phyloP scores from a whole-genome alignment of 306 rosid species.

The Vigna mungo region DNA sequence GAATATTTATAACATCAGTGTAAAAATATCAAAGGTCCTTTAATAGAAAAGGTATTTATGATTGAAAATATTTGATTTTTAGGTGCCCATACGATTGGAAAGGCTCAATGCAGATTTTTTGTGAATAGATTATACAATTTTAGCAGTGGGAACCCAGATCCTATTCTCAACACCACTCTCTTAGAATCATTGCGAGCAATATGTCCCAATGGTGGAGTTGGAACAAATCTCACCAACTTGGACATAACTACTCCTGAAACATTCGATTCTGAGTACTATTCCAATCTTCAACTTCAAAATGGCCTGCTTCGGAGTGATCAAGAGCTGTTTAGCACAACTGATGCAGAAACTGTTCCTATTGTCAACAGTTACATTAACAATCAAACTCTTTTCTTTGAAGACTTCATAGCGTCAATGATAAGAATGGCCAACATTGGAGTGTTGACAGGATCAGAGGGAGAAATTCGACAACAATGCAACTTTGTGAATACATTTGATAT shows the following conservation, averaged over 20 bases:
- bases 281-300: slow-evolving; percentile 40
- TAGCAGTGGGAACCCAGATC: slow-evolving; percentile 43
- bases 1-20: too few relatives aligned
- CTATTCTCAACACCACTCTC: slow-evolving; percentile 47
- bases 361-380: slow-evolving; percentile 39
- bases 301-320: slow-evolving; percentile 57
- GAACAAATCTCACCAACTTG: slow-evolving; percentile 44
- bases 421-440: slow-evolving; percentile 53
- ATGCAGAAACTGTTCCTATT: slow-evolving; percentile 40
- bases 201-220: slow-evolving; percentile 50
- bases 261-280: slow-evolving; percentile 49
- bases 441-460: slow-evolving; percentile 47
- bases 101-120: slow-evolving; percentile 43
- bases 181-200: slow-evolving; percentile 16
- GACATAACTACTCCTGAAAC: slow-evolving; percentile 51
- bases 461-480: slow-evolving; percentile 50
- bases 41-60: neutral
- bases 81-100: slow-evolving; percentile 58
- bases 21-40: too few relatives aligned
- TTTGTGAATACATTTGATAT: slow-evolving; percentile 42
- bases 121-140: slow-evolving; percentile 44
- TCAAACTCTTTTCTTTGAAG: slow-evolving; percentile 44
- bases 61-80: neutral
- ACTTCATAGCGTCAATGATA: slow-evolving; percentile 50
- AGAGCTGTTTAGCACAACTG: slow-evolving; percentile 37